A percentile compares a stretch with the other conserved stretches of the same genome.
These are phyloP conservation scores for Claviceps digitariae DNA, from an alignment of 2,329 filamentous ascomycete species.

Conservation along the genomic window DNA sequence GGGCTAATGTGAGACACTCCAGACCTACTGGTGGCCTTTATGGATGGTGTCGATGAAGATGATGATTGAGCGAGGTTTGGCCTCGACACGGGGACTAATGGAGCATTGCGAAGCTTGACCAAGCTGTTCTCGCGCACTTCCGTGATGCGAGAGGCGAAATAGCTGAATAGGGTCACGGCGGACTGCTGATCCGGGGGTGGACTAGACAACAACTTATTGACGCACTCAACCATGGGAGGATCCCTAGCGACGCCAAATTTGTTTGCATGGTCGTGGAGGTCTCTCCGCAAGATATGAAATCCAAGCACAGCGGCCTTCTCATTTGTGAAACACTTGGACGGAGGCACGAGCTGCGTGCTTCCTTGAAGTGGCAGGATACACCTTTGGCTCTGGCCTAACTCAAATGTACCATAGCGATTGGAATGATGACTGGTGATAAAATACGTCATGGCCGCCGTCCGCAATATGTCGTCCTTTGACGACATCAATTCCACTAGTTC, in stretches of 20 bases:
- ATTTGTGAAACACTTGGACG: slow-evolving; percentile 72
- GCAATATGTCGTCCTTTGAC: slow-evolving; percentile 41
- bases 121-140: slow-evolving; percentile 55
- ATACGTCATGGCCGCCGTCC: slow-evolving; percentile 63
- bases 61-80: slow-evolving; percentile 14
- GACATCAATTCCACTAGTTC: slow-evolving; percentile 72
- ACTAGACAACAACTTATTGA: slow-evolving; percentile 55
- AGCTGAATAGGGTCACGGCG: slow-evolving; percentile 64
- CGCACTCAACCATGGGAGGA: slow-evolving; percentile 64
- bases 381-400: slow-evolving; percentile 39
- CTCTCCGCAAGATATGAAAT: slow-evolving; percentile 61
- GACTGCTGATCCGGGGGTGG: slow-evolving; percentile 55
- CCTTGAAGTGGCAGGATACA: slow-evolving; percentile 63
- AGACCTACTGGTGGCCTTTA: slow-evolving; percentile 19
- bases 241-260: slow-evolving; percentile 81
- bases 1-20: slow-evolving; percentile 41
- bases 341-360: slow-evolving; percentile 53
- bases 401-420: slow-evolving; percentile 59
- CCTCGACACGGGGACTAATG: slow-evolving; percentile 56
- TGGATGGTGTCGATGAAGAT: slow-evolving; percentile 6
- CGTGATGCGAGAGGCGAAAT: slow-evolving; percentile 63
- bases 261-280: slow-evolving; percentile 64
- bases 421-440: slow-evolving; percentile 68
- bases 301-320: slow-evolving; percentile 62
- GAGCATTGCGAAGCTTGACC: slow-evolving; percentile 46